phyloP scores from a whole-genome alignment of 2,329 filamentous ascomycete genomes.

The Trichoderma asperellum region DNA sequence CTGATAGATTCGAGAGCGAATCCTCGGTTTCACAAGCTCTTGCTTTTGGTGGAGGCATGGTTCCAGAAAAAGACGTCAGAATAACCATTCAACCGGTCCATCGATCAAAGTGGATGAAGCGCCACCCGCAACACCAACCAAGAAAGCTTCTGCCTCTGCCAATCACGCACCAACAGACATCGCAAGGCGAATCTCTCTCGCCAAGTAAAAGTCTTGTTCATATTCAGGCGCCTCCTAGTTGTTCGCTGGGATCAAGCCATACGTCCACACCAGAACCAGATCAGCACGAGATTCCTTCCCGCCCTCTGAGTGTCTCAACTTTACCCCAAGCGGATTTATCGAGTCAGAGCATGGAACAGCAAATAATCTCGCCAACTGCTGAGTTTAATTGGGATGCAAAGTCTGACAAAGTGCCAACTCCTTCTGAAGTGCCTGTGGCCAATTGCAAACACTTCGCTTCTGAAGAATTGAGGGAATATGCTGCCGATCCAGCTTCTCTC shows the following conservation, averaged over 20 bases:
- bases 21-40: slow-evolving; percentile 38
- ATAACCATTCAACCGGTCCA: slow-evolving; percentile 37
- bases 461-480: not conserved
- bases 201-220: not conserved
- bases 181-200: not conserved
- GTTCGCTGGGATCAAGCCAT: not conserved
- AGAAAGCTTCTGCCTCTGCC: not conserved
- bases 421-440: not conserved
- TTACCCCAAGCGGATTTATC: not conserved
- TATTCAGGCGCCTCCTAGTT: not conserved
- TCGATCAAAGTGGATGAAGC: slow-evolving; percentile 41
- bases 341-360: not conserved
- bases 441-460: not conserved
- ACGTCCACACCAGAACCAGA: not conserved
- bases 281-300: not conserved
- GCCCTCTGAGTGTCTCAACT: not conserved
- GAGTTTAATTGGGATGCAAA: not conserved
- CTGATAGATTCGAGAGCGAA: slow-evolving; percentile 36
- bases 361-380: not conserved
- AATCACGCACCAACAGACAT: slow-evolving; percentile 15
- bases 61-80: slow-evolving; percentile 37
- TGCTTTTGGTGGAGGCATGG: slow-evolving; percentile 30
- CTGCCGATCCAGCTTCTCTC: not conserved
- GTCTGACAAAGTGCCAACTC: not conserved
- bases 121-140: slow-evolving; percentile 17